phyloP scores from a whole-genome alignment of 305 asterid genomes.

The Fraxinus xanthoxyloides region DNA sequence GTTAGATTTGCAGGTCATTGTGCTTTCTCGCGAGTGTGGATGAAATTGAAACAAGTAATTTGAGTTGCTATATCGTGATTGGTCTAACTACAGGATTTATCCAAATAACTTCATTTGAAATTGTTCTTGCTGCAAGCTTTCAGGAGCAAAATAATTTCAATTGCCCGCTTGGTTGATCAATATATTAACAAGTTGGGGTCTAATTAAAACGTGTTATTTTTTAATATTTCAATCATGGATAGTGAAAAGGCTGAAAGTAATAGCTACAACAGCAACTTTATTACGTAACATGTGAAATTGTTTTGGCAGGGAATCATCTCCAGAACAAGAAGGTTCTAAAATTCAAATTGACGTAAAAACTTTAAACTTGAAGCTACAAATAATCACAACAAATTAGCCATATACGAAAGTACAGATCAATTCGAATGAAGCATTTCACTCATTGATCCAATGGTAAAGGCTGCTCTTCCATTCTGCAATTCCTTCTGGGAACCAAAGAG shows the following conservation, averaged over 20 bases:
- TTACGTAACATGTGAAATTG: neutral
- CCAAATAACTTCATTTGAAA: neutral
- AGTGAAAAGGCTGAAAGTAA: neutral
- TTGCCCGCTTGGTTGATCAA: neutral
- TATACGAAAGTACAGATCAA: neutral
- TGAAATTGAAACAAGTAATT: neutral
- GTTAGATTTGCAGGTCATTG: neutral
- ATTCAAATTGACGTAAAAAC: slow-evolving; percentile 3
- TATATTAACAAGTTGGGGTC: neutral
- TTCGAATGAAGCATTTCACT: slow-evolving; percentile 22
- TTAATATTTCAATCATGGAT: neutral
- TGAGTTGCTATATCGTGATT: neutral
- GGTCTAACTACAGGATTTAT: neutral
- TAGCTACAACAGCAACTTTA: neutral
- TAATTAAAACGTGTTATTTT: neutral
- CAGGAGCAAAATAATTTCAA: neutral
- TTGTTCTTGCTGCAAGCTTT: neutral
- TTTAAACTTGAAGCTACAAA: neutral
- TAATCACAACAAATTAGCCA: neutral
- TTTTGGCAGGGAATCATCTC: neutral
- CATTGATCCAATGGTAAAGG: slow-evolving; percentile 78
- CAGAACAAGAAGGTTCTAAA: neutral
- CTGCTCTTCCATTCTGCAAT: slow-evolving; percentile 81
- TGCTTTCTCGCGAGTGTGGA: neutral
- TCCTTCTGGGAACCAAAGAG: slow-evolving; percentile 96